Conservation (phyloP, 441 rosid species). For the Omphalea diandra region DNA sequence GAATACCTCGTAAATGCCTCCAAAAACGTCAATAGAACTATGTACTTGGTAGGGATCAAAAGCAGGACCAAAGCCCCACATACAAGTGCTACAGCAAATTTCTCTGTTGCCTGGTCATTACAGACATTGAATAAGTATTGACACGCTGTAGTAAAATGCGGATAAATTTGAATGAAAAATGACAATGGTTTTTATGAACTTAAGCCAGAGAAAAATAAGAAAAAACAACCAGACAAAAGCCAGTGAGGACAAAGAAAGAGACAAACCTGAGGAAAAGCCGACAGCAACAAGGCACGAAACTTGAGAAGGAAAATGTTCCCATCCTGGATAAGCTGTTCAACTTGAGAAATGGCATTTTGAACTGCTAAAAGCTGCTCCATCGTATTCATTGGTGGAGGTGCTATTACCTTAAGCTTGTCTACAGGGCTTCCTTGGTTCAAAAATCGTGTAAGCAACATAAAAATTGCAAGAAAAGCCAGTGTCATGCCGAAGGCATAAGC, state of each 20-base stretch:
- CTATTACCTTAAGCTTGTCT: slow-evolving; percentile 57
- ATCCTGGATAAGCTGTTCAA: slow-evolving; percentile 70
- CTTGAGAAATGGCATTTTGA: slow-evolving; percentile 80
- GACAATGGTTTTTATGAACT: neutral
- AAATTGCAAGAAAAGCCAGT: slow-evolving; percentile 45
- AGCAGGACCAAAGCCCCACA: slow-evolving; percentile 41
- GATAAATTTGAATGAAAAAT: neutral
- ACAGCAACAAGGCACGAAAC: slow-evolving; percentile 66
- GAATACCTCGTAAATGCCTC: slow-evolving; percentile 80
- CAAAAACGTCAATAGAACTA: slow-evolving; percentile 47
- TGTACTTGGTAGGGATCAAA: slow-evolving; percentile 47
- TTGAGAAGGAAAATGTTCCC: slow-evolving; percentile 79
- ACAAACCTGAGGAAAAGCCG: slow-evolving; percentile 74
- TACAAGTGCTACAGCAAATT: slow-evolving; percentile 50
- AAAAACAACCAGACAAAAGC: neutral
- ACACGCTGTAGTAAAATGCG: neutral
- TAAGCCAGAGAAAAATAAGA: neutral
- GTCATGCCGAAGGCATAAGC: slow-evolving; percentile 48
- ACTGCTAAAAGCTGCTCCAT: slow-evolving; percentile 96
- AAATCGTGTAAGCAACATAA: slow-evolving; percentile 56
- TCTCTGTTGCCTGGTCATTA: slow-evolving; percentile 67
- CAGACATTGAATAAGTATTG: neutral
- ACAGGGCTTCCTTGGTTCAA: slow-evolving; percentile 50
- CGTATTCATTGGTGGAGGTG: slow-evolving; percentile 80
- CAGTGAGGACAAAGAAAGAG: neutral